phyloP scores from a whole-genome alignment of 495 filamentous ascomycete species.

The Xylaria venustula region DNA sequence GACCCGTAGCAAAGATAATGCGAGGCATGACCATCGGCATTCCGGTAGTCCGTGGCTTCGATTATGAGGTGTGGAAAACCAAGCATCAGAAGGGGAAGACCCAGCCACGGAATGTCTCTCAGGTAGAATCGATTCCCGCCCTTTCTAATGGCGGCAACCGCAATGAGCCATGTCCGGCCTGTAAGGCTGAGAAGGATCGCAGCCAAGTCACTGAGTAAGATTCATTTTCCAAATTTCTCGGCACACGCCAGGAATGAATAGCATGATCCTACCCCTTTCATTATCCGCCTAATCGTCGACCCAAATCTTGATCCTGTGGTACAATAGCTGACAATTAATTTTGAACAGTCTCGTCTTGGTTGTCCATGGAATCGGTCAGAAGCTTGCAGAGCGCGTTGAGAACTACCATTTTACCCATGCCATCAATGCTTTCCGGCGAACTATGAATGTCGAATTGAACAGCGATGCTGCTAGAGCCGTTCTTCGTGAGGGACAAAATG shows the following conservation, averaged over 20 bases:
- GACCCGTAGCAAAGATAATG: constrained; percentile 78
- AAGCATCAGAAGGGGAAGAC: constrained; percentile 54
- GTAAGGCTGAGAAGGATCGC: constrained; percentile 58
- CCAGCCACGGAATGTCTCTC: constrained; percentile 36
- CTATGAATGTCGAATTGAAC: constrained; percentile 80
- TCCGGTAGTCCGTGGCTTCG: constrained; percentile 84
- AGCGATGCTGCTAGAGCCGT: constrained; percentile 69
- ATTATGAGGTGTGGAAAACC: constrained; percentile 70
- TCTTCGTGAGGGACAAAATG: constrained; percentile 63
- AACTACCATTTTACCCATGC: constrained; percentile 96
- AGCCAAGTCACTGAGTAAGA: constrained; percentile 69
- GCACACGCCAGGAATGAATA: neutral
- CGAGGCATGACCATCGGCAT: constrained; percentile 81
- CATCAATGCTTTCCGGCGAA: constrained; percentile 85
- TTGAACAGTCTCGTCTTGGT: constrained; percentile 64
- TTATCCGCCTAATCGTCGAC: neutral
- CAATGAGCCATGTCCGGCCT: constrained; percentile 46
- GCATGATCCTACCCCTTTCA: too few species aligned
- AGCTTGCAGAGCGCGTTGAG: constrained; percentile 91
- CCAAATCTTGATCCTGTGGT: neutral
- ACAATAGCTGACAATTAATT: neutral
- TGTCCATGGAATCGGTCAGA: constrained; percentile 95
- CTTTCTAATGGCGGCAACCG: constrained; percentile 47
- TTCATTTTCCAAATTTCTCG: neutral
- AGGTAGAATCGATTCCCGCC: constrained; percentile 49